phyloP scores from a whole-genome alignment of 129 eudicot genomes.

The Flaveria bidentis region DNA sequence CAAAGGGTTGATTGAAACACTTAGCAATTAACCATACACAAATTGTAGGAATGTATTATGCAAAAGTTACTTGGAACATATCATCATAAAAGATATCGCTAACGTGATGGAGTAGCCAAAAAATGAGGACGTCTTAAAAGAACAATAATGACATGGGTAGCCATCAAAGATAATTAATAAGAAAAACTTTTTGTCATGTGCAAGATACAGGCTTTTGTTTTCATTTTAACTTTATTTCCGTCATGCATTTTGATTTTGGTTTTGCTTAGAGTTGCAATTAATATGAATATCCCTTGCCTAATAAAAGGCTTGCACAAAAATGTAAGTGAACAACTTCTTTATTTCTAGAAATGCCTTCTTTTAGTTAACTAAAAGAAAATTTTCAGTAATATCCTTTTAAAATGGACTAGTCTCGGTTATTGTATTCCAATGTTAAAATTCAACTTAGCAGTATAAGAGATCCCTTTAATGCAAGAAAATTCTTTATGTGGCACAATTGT shows the following conservation, averaged over 20 bases:
- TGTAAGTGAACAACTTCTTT: neutral
- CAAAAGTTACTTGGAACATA: conserved; percentile 2
- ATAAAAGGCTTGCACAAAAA: neutral
- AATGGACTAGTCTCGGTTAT: conserved; percentile 14
- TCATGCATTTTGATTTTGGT: neutral
- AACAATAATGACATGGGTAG: conserved; percentile 1
- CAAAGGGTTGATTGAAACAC: neutral
- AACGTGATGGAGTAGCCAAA: neutral
- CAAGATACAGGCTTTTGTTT: neutral
- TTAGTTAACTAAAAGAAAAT: neutral
- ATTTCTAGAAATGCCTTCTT: neutral
- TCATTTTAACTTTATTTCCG: neutral
- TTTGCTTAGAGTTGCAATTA: neutral
- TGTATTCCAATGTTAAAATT: neutral
- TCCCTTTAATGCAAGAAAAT: neutral
- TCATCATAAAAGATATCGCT: neutral
- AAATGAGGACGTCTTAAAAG: neutral
- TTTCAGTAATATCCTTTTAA: neutral
- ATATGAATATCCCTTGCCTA: neutral
- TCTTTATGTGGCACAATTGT: conserved; percentile 1
- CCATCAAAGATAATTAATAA: neutral
- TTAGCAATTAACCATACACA: neutral
- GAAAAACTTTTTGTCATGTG: neutral
- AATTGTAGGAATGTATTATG: conserved; percentile 2
- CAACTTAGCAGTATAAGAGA: conserved; percentile 2